A percentile compares a stretch with the other conserved stretches of the same genome.
phyloP scores from a whole-genome alignment of 1,284 basidiomycete genomes.

The Trichosporon asahii region DNA sequence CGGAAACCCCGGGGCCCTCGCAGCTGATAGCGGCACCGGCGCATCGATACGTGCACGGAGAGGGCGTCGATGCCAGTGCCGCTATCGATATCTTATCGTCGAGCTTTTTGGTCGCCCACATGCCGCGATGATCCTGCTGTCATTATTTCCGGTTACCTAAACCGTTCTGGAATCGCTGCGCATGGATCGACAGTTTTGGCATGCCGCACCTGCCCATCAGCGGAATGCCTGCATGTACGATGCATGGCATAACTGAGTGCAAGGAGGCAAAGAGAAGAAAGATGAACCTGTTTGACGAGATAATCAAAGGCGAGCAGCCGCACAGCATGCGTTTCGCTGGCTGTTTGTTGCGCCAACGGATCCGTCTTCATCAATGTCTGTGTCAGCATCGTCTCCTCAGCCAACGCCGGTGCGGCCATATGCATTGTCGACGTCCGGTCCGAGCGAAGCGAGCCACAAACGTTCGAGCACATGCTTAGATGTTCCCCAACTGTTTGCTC shows the following conservation, averaged over 20 bases:
- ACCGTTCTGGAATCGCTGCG: background rate
- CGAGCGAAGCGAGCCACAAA: background rate
- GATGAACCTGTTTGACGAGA: too few species aligned
- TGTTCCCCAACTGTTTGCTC: background rate
- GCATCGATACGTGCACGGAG: slow-evolving; percentile 1
- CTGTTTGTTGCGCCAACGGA: too few species aligned
- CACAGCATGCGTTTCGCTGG: too few species aligned
- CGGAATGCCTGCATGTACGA: background rate
- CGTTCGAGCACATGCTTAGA: background rate
- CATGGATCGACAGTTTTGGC: background rate
- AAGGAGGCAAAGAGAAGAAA: background rate
- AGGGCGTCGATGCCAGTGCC: background rate
- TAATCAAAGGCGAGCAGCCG: too few species aligned
- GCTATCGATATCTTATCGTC: background rate
- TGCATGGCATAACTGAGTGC: too few species aligned
- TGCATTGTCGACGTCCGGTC: background rate
- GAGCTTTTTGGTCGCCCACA: background rate
- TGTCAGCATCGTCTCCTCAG: background rate
- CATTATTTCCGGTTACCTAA: background rate
- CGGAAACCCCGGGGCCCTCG: background rate
- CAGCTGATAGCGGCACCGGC: background rate
- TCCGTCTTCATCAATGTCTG: too few species aligned
- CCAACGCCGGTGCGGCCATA: background rate
- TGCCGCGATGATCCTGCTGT: background rate
- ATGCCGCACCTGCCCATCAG: background rate